Percentiles rank a stretch among this genome's conserved stretches.
Evolutionary conservation across 2,329 filamentous ascomycete species (phyloP).

Genomic region (Dothideomycetes sp.): DNA sequence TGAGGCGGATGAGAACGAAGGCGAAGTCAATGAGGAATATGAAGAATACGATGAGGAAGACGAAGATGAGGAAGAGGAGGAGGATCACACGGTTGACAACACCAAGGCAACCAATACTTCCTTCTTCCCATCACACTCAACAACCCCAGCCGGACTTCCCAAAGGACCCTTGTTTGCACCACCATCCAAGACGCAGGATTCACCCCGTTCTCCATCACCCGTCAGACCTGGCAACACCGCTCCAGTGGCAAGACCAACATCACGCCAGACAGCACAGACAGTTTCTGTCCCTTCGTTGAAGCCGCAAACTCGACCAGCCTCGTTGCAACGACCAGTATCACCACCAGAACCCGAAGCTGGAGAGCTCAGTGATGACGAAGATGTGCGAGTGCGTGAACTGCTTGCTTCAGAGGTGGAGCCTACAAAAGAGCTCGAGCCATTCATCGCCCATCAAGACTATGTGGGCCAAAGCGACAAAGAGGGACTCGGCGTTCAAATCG

Average conservation of each 20-base stretch:
- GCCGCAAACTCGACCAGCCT: conserved; percentile 16
- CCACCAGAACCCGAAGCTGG: conserved; percentile 32
- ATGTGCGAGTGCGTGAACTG: conserved; percentile 56
- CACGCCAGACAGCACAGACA: conserved; percentile 13
- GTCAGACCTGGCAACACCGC: conserved; percentile 47
- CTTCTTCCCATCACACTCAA: conserved; percentile 15
- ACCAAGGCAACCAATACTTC: background rate
- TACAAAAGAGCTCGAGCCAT: conserved; percentile 56
- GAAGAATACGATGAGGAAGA: conserved; percentile 28
- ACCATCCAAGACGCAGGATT: conserved; percentile 13
- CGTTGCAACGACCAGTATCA: conserved; percentile 18
- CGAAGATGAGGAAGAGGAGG: conserved; percentile 7
- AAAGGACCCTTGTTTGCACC: conserved; percentile 16
- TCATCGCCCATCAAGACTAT: conserved; percentile 50
- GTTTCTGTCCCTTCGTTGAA: conserved; percentile 17
- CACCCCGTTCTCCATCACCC: conserved; percentile 63
- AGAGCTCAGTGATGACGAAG: conserved; percentile 57
- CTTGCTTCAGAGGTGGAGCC: conserved; percentile 53
- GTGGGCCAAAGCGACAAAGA: conserved; percentile 29
- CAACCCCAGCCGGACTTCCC: conserved; percentile 16
- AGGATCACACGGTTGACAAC: background rate
- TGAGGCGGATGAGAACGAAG: conserved; percentile 27
- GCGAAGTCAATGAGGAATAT: conserved; percentile 41
- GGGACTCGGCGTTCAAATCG: conserved; percentile 39
- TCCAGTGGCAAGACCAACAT: conserved; percentile 27